These are phyloP conservation scores for Durusdinium trenchii DNA, from an alignment of 73 alveolate genomes.

Conservation along the genomic window DNA sequence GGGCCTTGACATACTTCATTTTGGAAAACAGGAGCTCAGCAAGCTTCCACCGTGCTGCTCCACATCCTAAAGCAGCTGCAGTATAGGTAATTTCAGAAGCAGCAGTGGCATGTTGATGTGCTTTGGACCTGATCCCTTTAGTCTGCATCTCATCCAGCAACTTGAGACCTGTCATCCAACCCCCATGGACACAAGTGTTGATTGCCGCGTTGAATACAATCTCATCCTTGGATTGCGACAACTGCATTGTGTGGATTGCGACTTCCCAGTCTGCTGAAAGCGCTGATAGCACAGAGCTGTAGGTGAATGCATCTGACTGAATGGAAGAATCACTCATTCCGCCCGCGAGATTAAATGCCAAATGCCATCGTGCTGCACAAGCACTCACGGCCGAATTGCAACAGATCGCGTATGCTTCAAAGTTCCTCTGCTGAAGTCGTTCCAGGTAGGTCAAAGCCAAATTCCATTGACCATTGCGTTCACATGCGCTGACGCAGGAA, in stretches of 20 bases:
- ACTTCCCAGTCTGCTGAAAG: conserved; percentile 7
- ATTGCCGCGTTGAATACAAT: conserved; percentile 37
- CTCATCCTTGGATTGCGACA: not conserved
- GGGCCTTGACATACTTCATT: conserved; percentile 27
- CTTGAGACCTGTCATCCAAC: not conserved
- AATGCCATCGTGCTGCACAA: conserved; percentile 25
- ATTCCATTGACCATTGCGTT: not conserved
- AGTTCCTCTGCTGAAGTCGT: not conserved
- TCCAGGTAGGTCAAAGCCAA: conserved; percentile 13
- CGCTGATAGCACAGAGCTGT: not conserved
- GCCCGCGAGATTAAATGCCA: conserved; percentile 18
- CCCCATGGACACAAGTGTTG: not conserved
- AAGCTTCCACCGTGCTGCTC: conserved; percentile 45
- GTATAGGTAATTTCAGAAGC: not conserved
- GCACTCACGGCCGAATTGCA: conserved; percentile 64
- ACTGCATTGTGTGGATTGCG: not conserved
- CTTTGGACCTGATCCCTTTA: not conserved
- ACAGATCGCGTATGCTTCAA: not conserved
- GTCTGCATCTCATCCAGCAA: not conserved
- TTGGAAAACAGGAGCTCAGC: not conserved
- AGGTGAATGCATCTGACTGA: not conserved
- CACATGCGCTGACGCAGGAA: conserved; percentile 34
- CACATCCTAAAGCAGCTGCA: conserved; percentile 25
- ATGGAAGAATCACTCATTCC: not conserved
- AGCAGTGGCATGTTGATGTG: not conserved